Percentiles rank a stretch among this genome's conserved stretches.
Evolutionary conservation across 2,329 filamentous ascomycete genomes (phyloP).

Genomic region (Neurospora crassa): DNA sequence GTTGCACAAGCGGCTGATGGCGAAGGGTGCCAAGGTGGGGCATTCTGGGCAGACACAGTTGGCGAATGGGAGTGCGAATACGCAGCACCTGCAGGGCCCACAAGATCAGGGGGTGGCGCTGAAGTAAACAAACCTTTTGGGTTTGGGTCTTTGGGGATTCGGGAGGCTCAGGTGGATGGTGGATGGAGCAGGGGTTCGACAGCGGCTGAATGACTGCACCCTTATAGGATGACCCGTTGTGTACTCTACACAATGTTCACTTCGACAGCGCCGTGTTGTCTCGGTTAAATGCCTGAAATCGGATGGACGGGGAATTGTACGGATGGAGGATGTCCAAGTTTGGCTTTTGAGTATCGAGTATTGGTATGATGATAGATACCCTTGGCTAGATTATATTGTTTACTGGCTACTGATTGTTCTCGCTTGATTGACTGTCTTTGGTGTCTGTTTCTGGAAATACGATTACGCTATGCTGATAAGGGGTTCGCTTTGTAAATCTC

Average conservation of each 20-base stretch:
- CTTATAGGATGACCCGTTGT: too few relatives aligned
- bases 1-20: conserved; percentile 44
- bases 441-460: not conserved
- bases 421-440: not conserved
- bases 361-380: not conserved
- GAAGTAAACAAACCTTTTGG: not conserved
- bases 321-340: not conserved
- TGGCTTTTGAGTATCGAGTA: not conserved
- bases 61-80: not conserved
- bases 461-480: not conserved
- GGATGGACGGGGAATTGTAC: not conserved
- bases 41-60: not conserved
- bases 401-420: not conserved
- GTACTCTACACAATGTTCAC: not conserved
- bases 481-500: not conserved
- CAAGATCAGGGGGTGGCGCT: not conserved
- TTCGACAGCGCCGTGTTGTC: not conserved
- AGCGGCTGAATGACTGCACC: not conserved
- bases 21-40: conserved; percentile 39
- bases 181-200: not conserved
- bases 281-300: not conserved
- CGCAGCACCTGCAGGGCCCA: not conserved
- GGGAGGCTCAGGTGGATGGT: not conserved
- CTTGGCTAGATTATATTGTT: not conserved
- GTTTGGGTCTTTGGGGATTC: not conserved